A percentile compares a stretch with the other conserved stretches of the same genome.
These are phyloP conservation scores for Cucurbita moschata DNA, from an alignment of 306 rosid species.

Conservation along the genomic window DNA sequence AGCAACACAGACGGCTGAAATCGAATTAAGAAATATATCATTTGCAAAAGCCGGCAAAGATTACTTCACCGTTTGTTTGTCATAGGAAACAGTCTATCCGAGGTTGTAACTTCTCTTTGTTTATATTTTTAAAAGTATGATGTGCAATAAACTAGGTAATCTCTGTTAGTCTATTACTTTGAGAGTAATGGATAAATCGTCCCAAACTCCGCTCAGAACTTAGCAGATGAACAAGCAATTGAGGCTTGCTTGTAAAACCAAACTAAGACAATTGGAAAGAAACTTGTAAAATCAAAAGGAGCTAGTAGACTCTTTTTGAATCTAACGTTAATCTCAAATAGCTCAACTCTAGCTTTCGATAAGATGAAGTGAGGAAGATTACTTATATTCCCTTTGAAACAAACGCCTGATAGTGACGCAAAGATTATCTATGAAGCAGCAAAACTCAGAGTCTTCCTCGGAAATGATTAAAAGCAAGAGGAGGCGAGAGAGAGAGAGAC, in stretches of 20 bases:
- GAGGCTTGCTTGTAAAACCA: background rate
- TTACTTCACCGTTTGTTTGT: constrained; percentile 6
- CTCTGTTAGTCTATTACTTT: background rate
- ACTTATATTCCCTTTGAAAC: background rate
- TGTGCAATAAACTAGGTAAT: background rate
- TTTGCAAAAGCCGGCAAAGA: constrained; percentile 37
- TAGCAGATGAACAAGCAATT: background rate
- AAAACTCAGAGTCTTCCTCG: background rate
- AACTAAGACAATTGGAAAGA: background rate
- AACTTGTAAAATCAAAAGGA: background rate
- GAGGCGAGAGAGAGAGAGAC: background rate
- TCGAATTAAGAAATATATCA: background rate
- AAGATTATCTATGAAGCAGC: background rate
- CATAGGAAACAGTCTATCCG: background rate
- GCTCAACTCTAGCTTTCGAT: background rate
- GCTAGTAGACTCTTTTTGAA: no score
- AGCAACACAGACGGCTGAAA: constrained; percentile 14
- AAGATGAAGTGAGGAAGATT: background rate
- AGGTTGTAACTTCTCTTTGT: background rate
- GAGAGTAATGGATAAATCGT: background rate
- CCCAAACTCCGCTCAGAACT: background rate
- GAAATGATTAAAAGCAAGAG: background rate
- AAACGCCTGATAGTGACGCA: background rate
- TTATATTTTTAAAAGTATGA: background rate
- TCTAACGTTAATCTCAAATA: no score